Base-by-base conservation (phyloP, 2,329 filamentous ascomycete species). In the Colletotrichum tropicicola region DNA sequence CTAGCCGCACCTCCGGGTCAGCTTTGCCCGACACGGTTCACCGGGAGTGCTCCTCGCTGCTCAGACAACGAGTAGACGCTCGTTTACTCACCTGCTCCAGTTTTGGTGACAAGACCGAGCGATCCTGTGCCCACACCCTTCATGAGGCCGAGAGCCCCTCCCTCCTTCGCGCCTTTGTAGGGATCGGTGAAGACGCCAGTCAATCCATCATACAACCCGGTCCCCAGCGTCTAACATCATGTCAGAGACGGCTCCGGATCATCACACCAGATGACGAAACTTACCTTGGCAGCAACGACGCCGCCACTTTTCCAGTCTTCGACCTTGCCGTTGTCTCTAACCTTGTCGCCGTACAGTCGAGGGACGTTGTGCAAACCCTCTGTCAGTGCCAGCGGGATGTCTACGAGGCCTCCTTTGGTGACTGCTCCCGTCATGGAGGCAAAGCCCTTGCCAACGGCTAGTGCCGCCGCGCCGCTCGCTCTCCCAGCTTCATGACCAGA, bases 301-400 rank as follows among this genome's bases (percentile, higher is more conserved):
- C 72, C 70, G 0, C 77, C 79, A 32, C 70, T 73, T 35, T 74
- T 73, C 70, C 72, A 75, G 32, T 76, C 75, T 5, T 68, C 72
- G 4, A 80, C 72, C 3, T 72, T 66, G 1, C 73, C 73, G 44
- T 78, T 70, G 6, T 76, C 68, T 30, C 71, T 69, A 3, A 74
- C 69, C 12, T 75, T 69, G 32, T 79, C 77, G 5, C 78, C 77
- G 56, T 78, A 79, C 5, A 80, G 59, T 15, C 65, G 72, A 0
- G 78, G 79, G 1, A 76, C 67, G 4, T 71, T 71, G 25, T 73
- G 71, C 12, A 80, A 65, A 0, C 77, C 78, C 54, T 80, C 75
- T 1, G 77, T 65, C 4, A 73, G 53, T 1, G 79, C 78, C 4
- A 75, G 68, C 0, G 78, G 78, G 23, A 80, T 66, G 48, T 79